Evolutionary conservation across 164 flowering plant species (phyloP), one percentile per base, ranked within the genome.

Genomic region (Vitis riparia): DNA sequence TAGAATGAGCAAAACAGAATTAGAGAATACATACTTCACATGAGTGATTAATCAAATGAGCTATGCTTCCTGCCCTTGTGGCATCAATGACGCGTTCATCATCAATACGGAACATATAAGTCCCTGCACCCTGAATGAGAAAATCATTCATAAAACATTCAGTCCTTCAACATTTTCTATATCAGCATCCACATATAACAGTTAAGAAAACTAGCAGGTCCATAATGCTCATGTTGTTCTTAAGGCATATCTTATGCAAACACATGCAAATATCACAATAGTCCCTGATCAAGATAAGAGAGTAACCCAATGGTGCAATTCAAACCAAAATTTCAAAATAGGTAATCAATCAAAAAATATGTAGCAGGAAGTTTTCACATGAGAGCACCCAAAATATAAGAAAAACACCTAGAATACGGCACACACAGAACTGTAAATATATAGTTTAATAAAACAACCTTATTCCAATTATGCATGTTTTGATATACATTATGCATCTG

Each of bases 41-140:
- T 60, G 98, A 95, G 71, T 95, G 99, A 78, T 95, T 95, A 66
- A 95, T 93, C 58, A 95, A 75, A 83, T 95, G 99, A 72, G 99
- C 99, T 55, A 95, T 90, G 86, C 97, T 93, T 70, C 99, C 99
- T 6, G 98, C 94, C 74, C 92, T 84, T 32, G 99, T 95, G 48
- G 99, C 99, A 87, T 95, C 99, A 75, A 95, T 86, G n/a, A 95
- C 99, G 67, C 92, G 90, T 57, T 93, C 95, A 78, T 93, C 91
- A 78, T 91, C 94, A 70, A 95, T 86, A 59, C 97, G 84, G 62
- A 95, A 95, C 97, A 95, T 93, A 62, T 95, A 95, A 8, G 99
- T 95, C 65, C 99, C 99, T 70, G 99, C 99, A 81, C 99, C 99
- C 99, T 95, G 86, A 82, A 83, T 17, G 50, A 37, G 57, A 64